Conservation (phyloP, 768 basidiomycete genomes). For the Tulasnella sp. region DNA sequence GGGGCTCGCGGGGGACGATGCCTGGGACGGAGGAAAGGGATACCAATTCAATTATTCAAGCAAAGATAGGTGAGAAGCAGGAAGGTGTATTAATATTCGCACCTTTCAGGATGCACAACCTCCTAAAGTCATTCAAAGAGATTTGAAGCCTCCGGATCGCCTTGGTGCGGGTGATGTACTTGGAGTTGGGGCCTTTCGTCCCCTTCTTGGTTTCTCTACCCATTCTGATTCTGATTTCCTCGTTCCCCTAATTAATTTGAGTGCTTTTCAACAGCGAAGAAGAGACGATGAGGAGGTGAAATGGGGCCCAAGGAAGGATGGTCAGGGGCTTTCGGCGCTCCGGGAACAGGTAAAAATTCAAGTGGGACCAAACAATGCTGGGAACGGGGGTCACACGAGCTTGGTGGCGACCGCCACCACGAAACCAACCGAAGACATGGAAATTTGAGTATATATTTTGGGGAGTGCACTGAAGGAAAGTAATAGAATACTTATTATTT, state of each 20-base stretch:
- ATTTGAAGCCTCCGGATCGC: conserved; percentile 96
- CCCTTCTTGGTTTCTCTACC: conserved; percentile 57
- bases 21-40: conserved; percentile 54
- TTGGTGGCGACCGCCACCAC: background rate
- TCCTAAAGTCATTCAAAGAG: conserved; percentile 93
- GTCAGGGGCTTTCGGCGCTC: conserved; percentile 6
- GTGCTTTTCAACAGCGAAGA: background rate
- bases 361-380: background rate
- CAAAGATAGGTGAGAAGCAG: background rate
- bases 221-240: conserved; percentile 18
- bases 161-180: conserved; percentile 85
- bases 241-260: background rate
- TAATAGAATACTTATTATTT: no score
- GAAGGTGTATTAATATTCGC: conserved; percentile 20
- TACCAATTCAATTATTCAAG: conserved; percentile 7
- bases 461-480: no score
- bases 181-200: conserved; percentile 88
- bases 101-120: conserved; percentile 98
- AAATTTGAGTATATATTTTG: no score
- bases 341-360: background rate
- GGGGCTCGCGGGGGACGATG: conserved; percentile 96
- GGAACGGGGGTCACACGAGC: background rate
- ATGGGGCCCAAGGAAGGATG: background rate
- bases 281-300: background rate
- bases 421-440: no score